Conservation (phyloP, 2,329 filamentous ascomycete species). For the Metarhizium sp. region DNA sequence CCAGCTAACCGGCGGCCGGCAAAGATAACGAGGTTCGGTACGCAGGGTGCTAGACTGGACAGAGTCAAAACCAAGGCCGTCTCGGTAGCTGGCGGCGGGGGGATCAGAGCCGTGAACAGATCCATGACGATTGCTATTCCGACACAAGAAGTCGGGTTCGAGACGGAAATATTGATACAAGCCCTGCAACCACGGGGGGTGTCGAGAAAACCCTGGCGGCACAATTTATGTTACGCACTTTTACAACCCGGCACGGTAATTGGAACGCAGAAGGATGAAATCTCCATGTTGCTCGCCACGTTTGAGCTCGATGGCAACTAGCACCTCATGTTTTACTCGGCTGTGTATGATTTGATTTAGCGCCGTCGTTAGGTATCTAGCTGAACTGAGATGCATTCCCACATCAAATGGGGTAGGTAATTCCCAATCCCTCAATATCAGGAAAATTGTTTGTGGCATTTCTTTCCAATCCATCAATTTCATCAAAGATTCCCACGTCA, state of each 20-base stretch:
- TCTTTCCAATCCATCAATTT: no score
- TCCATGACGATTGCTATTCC: background rate
- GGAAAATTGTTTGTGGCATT: no score
- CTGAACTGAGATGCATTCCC: no score
- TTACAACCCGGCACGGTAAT: background rate
- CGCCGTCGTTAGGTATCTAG: no score
- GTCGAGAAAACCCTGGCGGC: background rate
- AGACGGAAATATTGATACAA: background rate
- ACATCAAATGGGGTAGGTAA: no score
- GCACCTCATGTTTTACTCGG: no score
- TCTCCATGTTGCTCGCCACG: background rate
- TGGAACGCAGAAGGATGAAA: background rate
- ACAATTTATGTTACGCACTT: background rate
- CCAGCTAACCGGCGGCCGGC: background rate
- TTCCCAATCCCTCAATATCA: no score
- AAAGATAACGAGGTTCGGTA: background rate
- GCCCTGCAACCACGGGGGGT: background rate
- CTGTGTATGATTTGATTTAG: no score
- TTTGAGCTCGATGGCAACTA: background rate
- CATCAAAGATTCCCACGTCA: no score
- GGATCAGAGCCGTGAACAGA: background rate
- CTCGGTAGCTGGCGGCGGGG: background rate
- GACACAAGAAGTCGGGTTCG: background rate
- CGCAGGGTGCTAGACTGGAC: background rate
- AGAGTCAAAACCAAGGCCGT: background rate